Base-by-base conservation (phyloP, 1,284 basidiomycete genomes). In the Fomitopsis betulina region DNA sequence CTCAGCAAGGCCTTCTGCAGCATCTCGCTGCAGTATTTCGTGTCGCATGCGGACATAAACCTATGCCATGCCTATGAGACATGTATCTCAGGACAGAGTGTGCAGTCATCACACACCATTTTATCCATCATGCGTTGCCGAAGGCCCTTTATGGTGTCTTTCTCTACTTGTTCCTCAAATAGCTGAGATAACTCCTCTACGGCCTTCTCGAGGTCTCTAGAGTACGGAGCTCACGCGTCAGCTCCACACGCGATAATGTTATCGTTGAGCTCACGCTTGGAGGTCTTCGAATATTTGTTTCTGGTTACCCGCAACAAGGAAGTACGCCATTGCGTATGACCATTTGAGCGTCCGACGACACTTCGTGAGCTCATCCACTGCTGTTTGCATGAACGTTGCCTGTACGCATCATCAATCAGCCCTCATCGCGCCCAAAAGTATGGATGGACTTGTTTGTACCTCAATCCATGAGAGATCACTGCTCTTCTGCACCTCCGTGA, bases 251-350 rank as follows among this genome's bases (percentile, higher is more conserved):
- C 19, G 47, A 32, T 3, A 17, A 51, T 17, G 13, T 7, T 21
- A 17, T 39, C n/a, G n/a, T 57, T 25, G 30, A 27, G 62, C 70
- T n/a, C 58, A 75, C 73, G 71, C 71, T 71, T 89, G 86, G 63
- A 86, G 82, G 68, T 87, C 84, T 68, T 87, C 85, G 63, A 88
- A 87, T 45, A 89, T 77, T 64, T 84, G 77, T 32, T 86, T 87
- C 75, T 82, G 77, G 66, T 87, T 87, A 64, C 84, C 82, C 53
- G 77, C 72, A 56, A 75, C 76, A 19, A 89, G 72, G 63, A 85
- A 88, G 73, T 82, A 87, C 0, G 85, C 85, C 85, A 89, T 86
- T 21, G 80, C 82, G 68, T 88, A 89, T 7, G 84, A 84, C 85
- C 85, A 87, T 69, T 87, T 87, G 60, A 89, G 75, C 19, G 85